Conservation (phyloP, 371 early-diverging fungal species). For the Chytridium lagenaria region DNA sequence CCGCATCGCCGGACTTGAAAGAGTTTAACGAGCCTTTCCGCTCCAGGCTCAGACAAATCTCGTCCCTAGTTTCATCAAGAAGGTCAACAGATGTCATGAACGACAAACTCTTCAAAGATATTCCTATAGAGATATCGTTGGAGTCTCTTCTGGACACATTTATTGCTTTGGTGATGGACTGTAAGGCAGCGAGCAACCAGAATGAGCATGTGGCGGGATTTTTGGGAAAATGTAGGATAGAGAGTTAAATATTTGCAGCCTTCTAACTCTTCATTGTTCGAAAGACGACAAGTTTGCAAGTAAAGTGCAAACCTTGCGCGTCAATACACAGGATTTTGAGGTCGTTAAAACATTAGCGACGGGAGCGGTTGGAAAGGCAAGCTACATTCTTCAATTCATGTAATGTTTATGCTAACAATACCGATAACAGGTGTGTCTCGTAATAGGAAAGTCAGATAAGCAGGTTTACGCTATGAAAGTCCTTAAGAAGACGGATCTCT, state of each 20-base stretch:
- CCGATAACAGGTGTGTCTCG: slow-evolving; percentile 70
- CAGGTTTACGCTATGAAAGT: slow-evolving; percentile 96
- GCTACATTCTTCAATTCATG: slow-evolving; percentile 16
- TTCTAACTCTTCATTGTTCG: slow-evolving; percentile 4
- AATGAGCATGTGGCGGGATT: slow-evolving; percentile 60
- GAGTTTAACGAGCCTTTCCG: slow-evolving; percentile 7
- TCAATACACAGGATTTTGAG: slow-evolving; percentile 87
- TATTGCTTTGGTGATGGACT: slow-evolving; percentile 67
- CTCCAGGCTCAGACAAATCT: background rate
- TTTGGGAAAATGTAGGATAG: slow-evolving; percentile 64
- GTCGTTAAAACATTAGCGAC: slow-evolving; percentile 84
- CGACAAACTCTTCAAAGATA: background rate
- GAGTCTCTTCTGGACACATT: slow-evolving; percentile 71
- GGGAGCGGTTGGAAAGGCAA: slow-evolving; percentile 91
- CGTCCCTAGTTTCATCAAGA: background rate
- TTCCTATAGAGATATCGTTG: too few relatives aligned
- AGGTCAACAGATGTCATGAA: background rate
- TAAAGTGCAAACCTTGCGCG: slow-evolving; percentile 64
- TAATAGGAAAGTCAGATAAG: slow-evolving; percentile 69
- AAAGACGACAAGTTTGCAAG: slow-evolving; percentile 70
- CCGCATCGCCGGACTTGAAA: too few relatives aligned
- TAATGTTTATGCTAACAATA: background rate
- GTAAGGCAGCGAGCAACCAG: slow-evolving; percentile 57
- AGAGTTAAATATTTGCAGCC: too few relatives aligned
- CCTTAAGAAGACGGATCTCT: slow-evolving; percentile 83